Conservation (phyloP, 2,329 filamentous ascomycete species). For the Sordariomycetes sp. region DNA sequence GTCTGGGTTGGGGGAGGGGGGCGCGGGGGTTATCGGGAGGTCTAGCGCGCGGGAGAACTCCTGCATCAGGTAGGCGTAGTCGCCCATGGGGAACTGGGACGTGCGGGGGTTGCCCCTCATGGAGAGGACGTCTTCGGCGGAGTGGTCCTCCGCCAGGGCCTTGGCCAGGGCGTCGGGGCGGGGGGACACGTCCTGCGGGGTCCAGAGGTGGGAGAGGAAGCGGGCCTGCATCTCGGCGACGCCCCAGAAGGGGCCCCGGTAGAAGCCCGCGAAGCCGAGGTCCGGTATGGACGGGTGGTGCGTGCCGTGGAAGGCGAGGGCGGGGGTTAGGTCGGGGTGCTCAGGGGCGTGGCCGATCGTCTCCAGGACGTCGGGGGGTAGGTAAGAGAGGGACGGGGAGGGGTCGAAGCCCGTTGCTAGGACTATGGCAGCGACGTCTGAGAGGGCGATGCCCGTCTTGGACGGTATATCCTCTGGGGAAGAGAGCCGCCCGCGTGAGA, state of each 20-base stretch:
- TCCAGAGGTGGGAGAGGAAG: constrained; percentile 54
- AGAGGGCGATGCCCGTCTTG: constrained; percentile 23
- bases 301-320: constrained; percentile 58
- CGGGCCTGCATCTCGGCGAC: constrained; percentile 81
- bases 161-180: constrained; percentile 16
- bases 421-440: constrained; percentile 55
- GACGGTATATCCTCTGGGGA: constrained; percentile 23
- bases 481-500: constrained; percentile 33
- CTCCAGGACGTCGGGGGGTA: constrained; percentile 44
- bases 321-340: constrained; percentile 47
- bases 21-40: constrained; percentile 29
- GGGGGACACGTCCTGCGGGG: constrained; percentile 14
- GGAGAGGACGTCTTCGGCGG: constrained; percentile 31
- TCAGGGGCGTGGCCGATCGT: constrained; percentile 45
- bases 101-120: constrained; percentile 40
- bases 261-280: constrained; percentile 74
- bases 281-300: constrained; percentile 49
- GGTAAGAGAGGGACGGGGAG: constrained; percentile 50
- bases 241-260: constrained; percentile 76
- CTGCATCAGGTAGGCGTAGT: constrained; percentile 68
- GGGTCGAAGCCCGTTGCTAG: constrained; percentile 69
- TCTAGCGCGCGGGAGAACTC: constrained; percentile 51
- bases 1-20: constrained; percentile 5
- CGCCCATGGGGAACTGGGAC: constrained; percentile 74
- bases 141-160: constrained; percentile 32